Evolutionary conservation across 495 filamentous ascomycete genomes (phyloP), one percentile per base, ranked within the genome.

Genomic region (Tricharina praecox): DNA sequence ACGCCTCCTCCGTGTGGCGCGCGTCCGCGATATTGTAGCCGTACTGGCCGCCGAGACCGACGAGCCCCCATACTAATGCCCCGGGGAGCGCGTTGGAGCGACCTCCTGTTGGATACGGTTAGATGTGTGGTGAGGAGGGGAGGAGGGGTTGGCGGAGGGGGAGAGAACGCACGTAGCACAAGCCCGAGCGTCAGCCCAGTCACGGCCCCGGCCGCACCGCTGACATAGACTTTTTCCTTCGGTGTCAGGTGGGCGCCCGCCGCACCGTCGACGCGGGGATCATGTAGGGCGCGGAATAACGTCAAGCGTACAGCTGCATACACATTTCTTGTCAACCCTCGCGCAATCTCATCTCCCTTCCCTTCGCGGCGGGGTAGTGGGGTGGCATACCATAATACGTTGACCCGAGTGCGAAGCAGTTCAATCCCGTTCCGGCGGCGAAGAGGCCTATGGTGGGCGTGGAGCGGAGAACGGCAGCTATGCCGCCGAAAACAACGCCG

Each of bases 381-480:
- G n/a, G n/a, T n/a, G n/a, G n/a, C 65, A 55, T 64, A 92, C 82
- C 81, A 69, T 74, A 83, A 62, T 79, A 97, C 15, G 76, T 78
- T 36, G 70, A 73, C 23, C 85, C 84, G 36, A 92, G 72, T 32
- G 70, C 65, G 64, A 80, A 82, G 72, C 81, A 93, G 64, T 93
- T 85, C 33, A 81, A 66, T 28, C 82, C 79, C 23, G 77, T 75
- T 45, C 76, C 72, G 28, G 78, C 37, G 3, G 84, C 76, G 65
- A 86, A 90, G 3, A 93, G 62, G 7, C 72, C 62, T 9, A 76
- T 69, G 32, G 79, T 76, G 15, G 68, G 65, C 3, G 66, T 72
- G 20, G 77, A 79, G 55, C 76, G 70, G 24, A 85, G 54, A 23
- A 84, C 77, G 21, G 81, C 84, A 25, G 67, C 62, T 34, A 74